phyloP scores from a whole-genome alignment of 2,329 filamentous ascomycete genomes.

The Paecilomyces niveus region DNA sequence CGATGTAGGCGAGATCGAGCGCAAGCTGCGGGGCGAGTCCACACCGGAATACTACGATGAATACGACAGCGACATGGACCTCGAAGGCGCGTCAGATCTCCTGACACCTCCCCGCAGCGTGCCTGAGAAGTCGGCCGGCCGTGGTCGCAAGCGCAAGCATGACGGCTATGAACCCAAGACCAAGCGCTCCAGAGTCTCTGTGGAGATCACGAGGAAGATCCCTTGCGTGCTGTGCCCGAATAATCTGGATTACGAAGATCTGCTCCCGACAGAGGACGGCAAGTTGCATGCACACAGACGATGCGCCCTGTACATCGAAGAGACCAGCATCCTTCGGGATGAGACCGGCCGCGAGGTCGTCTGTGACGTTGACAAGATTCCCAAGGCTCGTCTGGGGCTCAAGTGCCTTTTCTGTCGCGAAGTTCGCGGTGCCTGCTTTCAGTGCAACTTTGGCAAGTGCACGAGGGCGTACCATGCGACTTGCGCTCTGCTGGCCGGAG shows the following conservation, averaged over 20 bases:
- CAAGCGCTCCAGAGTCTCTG: constrained; percentile 70
- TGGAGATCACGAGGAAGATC: constrained; percentile 64
- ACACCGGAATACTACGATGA: constrained; percentile 45
- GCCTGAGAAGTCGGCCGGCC: constrained; percentile 58
- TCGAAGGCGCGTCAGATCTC: constrained; percentile 60
- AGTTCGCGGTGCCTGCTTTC: constrained; percentile 91
- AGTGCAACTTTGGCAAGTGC: constrained; percentile 93
- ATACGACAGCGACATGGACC: constrained; percentile 54
- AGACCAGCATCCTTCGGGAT: constrained; percentile 74
- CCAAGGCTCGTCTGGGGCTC: constrained; percentile 79
- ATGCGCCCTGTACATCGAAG: constrained; percentile 85
- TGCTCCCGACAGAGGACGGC: constrained; percentile 83
- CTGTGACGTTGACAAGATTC: constrained; percentile 71
- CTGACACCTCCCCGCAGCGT: constrained; percentile 73
- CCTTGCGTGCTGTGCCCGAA: constrained; percentile 92
- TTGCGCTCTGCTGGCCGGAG: constrained; percentile 84
- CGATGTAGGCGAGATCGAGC: constrained; percentile 90
- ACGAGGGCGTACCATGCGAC: constrained; percentile 90
- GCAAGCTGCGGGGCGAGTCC: constrained; percentile 79
- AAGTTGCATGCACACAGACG: constrained; percentile 73
- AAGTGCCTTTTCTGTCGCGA: constrained; percentile 94
- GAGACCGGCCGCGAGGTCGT: constrained; percentile 64
- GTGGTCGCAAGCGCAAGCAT: constrained; percentile 64
- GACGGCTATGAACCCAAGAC: constrained; percentile 51
- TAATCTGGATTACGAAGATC: constrained; percentile 69